phyloP scores from a whole-genome alignment of 192 early-diverging fungal species.

The Chytriomyces sp. region DNA sequence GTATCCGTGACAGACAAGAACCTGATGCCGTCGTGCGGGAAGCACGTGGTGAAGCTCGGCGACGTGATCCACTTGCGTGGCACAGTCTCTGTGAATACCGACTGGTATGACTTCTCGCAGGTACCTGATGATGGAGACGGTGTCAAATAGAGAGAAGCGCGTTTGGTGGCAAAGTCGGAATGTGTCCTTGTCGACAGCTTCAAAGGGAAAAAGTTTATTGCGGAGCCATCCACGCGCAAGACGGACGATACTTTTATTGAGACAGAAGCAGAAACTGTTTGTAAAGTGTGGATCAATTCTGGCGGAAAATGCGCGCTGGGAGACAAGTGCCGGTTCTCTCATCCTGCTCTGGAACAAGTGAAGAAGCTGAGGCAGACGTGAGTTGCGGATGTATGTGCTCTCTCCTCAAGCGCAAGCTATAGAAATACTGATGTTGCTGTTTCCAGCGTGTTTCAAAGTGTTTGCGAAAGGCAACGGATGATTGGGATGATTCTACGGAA shows the following conservation, averaged over 20 bases:
- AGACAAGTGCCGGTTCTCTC: constrained; percentile 37
- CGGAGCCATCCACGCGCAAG: constrained; percentile 8
- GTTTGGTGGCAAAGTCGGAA: background rate
- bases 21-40: background rate
- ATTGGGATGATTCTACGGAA: constrained; percentile 43
- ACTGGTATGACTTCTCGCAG: too few species aligned
- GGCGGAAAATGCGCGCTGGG: constrained; percentile 27
- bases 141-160: background rate
- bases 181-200: constrained; percentile 7
- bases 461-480: constrained; percentile 43
- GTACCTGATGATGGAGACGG: too few species aligned
- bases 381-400: constrained; percentile 41
- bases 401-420: too few species aligned
- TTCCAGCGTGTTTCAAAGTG: background rate
- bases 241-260: background rate
- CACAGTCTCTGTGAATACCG: too few species aligned
- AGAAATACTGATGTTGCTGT: too few species aligned
- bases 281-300: constrained; percentile 46
- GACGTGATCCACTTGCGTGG: background rate
- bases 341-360: constrained; percentile 40
- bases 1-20: constrained; percentile 1
- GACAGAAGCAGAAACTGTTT: constrained; percentile 2
- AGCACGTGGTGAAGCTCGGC: constrained; percentile 9
- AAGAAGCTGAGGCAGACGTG: constrained; percentile 35
- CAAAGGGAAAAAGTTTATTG: constrained; percentile 12